These are phyloP conservation scores for Rheum nobile DNA, from an alignment of 148 eudicot species.

Conservation along the genomic window DNA sequence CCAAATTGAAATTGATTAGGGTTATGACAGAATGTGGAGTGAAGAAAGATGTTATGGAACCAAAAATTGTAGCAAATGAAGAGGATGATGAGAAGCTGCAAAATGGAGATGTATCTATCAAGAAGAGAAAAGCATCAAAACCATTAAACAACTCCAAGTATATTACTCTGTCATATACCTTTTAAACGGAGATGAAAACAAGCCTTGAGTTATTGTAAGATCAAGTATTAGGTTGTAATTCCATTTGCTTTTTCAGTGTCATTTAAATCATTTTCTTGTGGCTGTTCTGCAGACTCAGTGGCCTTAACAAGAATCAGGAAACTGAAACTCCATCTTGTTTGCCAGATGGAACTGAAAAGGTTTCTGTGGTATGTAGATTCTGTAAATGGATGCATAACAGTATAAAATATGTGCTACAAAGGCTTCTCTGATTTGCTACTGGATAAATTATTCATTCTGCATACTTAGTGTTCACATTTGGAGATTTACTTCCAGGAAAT, in stretches of 20 bases:
- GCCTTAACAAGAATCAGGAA: conserved; percentile 26
- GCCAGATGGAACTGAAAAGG: conserved; percentile 39
- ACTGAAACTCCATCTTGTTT: conserved; percentile 16
- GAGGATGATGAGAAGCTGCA: conserved; percentile 22
- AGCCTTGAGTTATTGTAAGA: neutral
- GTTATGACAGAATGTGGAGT: conserved; percentile 19
- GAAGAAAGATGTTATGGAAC: conserved; percentile 19
- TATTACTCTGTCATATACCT: neutral
- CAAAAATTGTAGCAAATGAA: conserved; percentile 51
- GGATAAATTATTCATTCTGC: neutral
- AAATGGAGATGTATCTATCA: conserved; percentile 22
- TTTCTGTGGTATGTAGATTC: conserved; percentile 11
- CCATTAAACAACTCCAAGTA: conserved; percentile 42
- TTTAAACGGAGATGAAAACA: too few species aligned
- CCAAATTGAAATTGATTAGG: conserved; percentile 14
- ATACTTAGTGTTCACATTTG: neutral
- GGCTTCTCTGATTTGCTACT: neutral
- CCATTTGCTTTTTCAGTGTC: neutral
- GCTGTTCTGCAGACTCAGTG: conserved; percentile 19
- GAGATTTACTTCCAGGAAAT: neutral
- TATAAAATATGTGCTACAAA: neutral
- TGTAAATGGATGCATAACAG: neutral
- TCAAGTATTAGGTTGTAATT: neutral
- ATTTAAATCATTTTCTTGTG: neutral
- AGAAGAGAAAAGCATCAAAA: conserved; percentile 55